Evolutionary conservation across 208 protist genomes (phyloP), one percentile per base, ranked within the genome.

Genomic region (Kentomonas sorsogonicus): DNA sequence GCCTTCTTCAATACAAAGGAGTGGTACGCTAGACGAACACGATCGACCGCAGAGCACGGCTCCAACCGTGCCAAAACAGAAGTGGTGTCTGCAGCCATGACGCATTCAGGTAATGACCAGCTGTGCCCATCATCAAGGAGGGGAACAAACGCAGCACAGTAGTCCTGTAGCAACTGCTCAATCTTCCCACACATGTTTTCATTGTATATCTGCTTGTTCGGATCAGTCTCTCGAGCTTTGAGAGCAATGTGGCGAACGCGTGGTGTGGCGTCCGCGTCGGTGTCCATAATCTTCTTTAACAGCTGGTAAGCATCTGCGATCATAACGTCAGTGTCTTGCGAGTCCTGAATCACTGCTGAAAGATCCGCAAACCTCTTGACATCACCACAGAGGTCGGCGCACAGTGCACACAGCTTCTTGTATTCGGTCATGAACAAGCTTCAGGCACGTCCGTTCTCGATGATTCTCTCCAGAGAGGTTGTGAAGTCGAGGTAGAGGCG

Each of bases 141-240:
- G n/a, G n/a, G n/a, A n/a, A n/a, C n/a, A n/a, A n/a, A n/a, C 5
- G 13, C 13, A 22, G 30, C 47, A 27, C 67, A 80, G 48, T 81
- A 91, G 1, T 33, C 50, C 11, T 54, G 44, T 59, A 91, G 79
- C 11, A 95, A 59, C 2, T 71, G 23, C 26, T 91, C 72, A 31
- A 95, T 95, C 53, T 85, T 86, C 4, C n/a, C 56, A 43, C 85
- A 95, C 89, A 95, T 95, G 9, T 34, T 66, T 45, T 95, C 83
- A 60, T 95, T 95, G 69, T 91, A 95, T 3, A 95, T 89, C 53
- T 95, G 89, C 15, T 69, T 62, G 46, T 95, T 75, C 0, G 85
- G 85, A 51, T 95, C 69, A 10, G 71, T 86, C 50, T 95, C 85
- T 18, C 72, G 66, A 0, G 79, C 85, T 45, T 86, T 92, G 5